Evolutionary conservation across 352 stramenopile species (phyloP).

Genomic region (Globisporangium ultimum): DNA sequence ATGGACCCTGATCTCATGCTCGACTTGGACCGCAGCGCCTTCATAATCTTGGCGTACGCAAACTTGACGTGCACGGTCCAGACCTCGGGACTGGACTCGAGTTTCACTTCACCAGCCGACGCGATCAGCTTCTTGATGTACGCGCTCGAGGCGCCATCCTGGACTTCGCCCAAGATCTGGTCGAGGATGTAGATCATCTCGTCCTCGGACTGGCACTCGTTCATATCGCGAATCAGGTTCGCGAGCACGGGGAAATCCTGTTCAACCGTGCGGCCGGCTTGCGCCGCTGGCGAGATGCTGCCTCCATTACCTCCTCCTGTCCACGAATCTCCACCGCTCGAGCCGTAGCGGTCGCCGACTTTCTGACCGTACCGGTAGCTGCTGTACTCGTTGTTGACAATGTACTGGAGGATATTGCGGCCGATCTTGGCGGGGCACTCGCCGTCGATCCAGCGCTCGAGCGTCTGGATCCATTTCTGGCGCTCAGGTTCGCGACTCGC

Average conservation of each 20-base stretch:
- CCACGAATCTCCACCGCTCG: conserved; percentile 8
- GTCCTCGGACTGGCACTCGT: conserved; percentile 67
- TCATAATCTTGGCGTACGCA: conserved; percentile 80
- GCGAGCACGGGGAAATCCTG: conserved; percentile 72
- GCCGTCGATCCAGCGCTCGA: conserved; percentile 73
- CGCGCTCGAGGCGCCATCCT: conserved; percentile 50
- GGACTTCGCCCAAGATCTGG: conserved; percentile 74
- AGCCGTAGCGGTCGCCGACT: conserved; percentile 21
- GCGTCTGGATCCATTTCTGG: conserved; percentile 62
- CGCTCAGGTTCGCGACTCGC: conserved; percentile 56
- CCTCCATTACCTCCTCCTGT: conserved; percentile 1
- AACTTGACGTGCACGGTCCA: conserved; percentile 75
- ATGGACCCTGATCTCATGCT: conserved; percentile 7
- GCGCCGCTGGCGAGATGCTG: conserved; percentile 41
- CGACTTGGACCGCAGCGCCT: conserved; percentile 46
- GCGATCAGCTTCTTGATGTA: conserved; percentile 79
- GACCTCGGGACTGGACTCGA: conserved; percentile 45
- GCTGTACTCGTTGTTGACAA: conserved; percentile 75
- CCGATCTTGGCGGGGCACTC: conserved; percentile 50
- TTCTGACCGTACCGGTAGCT: conserved; percentile 64
- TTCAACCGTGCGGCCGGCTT: conserved; percentile 55
- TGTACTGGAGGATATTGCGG: conserved; percentile 62
- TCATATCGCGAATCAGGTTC: conserved; percentile 71
- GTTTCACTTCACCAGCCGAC: conserved; percentile 66
- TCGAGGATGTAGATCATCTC: conserved; percentile 86